These are phyloP conservation scores for Pestalotiopsis sp. DNA, from an alignment of 2,329 filamentous ascomycete genomes.

Conservation along the genomic window DNA sequence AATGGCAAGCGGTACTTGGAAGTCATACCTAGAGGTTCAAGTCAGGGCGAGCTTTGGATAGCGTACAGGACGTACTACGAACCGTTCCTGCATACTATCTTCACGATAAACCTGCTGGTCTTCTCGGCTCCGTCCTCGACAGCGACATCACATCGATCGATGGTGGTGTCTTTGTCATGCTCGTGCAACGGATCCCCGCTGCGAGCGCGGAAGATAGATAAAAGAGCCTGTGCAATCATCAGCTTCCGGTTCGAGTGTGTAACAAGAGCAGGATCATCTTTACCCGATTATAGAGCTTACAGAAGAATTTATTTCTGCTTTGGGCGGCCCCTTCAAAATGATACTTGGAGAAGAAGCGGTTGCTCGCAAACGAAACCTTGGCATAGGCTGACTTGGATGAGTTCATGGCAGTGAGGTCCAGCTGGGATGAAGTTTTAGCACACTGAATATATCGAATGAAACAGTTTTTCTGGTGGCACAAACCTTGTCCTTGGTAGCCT, in stretches of 20 bases:
- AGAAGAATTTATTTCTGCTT: conserved; percentile 66
- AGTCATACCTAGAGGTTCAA: conserved; percentile 57
- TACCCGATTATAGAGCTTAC: conserved; percentile 73
- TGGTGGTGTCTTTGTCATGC: conserved; percentile 66
- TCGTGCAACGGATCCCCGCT: conserved; percentile 58
- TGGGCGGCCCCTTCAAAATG: conserved; percentile 59
- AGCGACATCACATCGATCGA: conserved; percentile 74
- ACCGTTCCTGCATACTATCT: conserved; percentile 75
- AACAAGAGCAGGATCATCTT: neutral
- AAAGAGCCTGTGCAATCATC: conserved; percentile 51
- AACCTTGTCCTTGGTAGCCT: conserved; percentile 70
- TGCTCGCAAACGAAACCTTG: conserved; percentile 67
- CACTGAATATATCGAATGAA: neutral
- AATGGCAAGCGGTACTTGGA: conserved; percentile 79
- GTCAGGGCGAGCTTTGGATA: neutral
- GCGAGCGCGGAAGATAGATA: conserved; percentile 75
- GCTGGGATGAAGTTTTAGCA: conserved; percentile 43
- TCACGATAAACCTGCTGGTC: conserved; percentile 74
- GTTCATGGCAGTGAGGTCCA: conserved; percentile 75
- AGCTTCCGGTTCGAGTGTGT: conserved; percentile 4
- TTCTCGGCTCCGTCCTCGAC: conserved; percentile 71
- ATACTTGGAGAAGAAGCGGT: conserved; percentile 74
- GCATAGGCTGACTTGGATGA: conserved; percentile 81
- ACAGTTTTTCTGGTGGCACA: conserved; percentile 16
- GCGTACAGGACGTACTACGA: conserved; percentile 12